Evolutionary conservation across 2,329 filamentous ascomycete species (phyloP).

Genomic region (Colletotrichum sp.): DNA sequence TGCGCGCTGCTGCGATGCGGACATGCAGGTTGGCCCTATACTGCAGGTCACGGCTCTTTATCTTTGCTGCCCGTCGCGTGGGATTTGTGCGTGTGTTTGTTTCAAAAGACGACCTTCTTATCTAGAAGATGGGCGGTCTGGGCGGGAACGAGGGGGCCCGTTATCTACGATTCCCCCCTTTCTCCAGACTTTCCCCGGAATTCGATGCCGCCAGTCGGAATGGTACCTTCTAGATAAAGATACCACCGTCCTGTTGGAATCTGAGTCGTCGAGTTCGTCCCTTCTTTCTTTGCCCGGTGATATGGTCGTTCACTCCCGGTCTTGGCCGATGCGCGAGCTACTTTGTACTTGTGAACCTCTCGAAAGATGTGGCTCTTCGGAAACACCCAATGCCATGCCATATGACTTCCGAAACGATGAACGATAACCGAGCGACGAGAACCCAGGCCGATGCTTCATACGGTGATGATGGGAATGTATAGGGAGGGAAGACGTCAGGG

Average conservation of each 20-base stretch:
- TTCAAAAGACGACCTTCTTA: slow-evolving; percentile 4
- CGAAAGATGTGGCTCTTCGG: neutral
- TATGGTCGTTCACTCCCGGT: neutral
- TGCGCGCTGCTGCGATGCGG: neutral
- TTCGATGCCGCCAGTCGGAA: neutral
- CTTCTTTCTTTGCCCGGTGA: neutral
- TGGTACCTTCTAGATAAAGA: neutral
- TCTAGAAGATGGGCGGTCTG: slow-evolving; percentile 9
- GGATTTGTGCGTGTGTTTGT: neutral
- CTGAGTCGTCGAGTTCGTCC: neutral
- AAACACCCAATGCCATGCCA: neutral
- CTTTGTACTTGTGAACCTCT: neutral
- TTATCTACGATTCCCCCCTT: neutral
- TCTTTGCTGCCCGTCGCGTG: neutral
- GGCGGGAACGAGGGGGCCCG: neutral
- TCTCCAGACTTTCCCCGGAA: neutral
- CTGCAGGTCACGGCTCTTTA: neutral
- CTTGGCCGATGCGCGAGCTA: neutral
- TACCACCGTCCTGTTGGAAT: neutral
- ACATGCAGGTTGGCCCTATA: neutral
- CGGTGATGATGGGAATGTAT: neutral
- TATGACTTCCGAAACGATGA: neutral
- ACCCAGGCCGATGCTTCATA: neutral
- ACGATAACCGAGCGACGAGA: neutral
- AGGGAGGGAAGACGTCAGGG: neutral